Base-by-base conservation (phyloP, 306 rosid species). In the Casuarina equisetifolia region DNA sequence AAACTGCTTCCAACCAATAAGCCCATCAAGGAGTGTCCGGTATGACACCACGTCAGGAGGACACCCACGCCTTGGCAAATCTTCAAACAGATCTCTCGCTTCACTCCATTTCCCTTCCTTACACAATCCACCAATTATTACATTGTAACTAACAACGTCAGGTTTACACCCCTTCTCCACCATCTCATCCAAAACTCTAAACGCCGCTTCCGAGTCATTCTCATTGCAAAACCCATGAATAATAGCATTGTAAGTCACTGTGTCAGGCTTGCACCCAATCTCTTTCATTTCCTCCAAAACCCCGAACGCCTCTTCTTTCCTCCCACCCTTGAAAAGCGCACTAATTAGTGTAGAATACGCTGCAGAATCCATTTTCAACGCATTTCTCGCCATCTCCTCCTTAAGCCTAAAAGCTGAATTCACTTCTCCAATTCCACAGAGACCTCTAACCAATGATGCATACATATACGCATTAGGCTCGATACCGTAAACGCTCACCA, bases 221-320 rank as follows among this genome's bases (percentile, higher is more conserved):
- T 89, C 88, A 66, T 84, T 81, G 72, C 98, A 93, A 51, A 75
- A 79, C 74, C 90, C 98, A 50, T 52, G 74, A 72, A 93, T 89
- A 88, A 93, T 67, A 54, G 88, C 88, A 74, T 93, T 93, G 82
- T 85, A 93, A 49, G 98, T 93, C 48, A 85, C 92, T 0, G 83
- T 59, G 76, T 90, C 80, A 2, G 89, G 87, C 82, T 78, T 70
- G 69, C 85, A 87, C 19, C 90, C 90, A 13, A 67, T 55, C 61
- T 70, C 82, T 32, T 64, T 85, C 96, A 93, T 91, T 76, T 93
- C 96, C 72, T 83, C 89, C 82, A 90, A 71, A 74, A 87, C 32
- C 40, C 57, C 36, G 38, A 38, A 64, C 53, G 85, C 93, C 38
- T 89, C 86, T 9, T 48, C 92, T 83, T 88, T 91, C 78, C 83